Conservation (phyloP, 768 basidiomycete genomes). For the Chiua virens region DNA sequence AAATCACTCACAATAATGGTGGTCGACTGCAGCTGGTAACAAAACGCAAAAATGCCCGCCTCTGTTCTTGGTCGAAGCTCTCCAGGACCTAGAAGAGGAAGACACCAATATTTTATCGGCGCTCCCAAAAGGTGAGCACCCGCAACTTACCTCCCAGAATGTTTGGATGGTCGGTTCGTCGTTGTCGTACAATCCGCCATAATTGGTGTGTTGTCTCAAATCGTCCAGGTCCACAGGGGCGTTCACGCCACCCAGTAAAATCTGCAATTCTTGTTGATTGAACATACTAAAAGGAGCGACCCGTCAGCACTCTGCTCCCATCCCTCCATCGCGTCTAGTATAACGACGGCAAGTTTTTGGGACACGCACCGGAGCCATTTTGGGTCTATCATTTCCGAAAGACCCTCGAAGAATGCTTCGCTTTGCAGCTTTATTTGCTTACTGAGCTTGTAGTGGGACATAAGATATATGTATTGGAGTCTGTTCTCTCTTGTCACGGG, state of each 20-base stretch:
- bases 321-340: not conserved
- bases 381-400: slow-evolving; percentile 88
- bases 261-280: slow-evolving; percentile 93
- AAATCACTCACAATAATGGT: slow-evolving; percentile 66
- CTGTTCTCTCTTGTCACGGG: slow-evolving; percentile 88
- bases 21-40: slow-evolving; percentile 92
- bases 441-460: slow-evolving; percentile 86
- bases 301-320: slow-evolving; percentile 6
- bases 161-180: slow-evolving; percentile 66
- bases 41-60: slow-evolving; percentile 77
- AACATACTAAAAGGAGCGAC: slow-evolving; percentile 68
- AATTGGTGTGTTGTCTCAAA: slow-evolving; percentile 70
- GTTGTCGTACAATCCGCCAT: slow-evolving; percentile 78
- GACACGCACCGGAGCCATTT: slow-evolving; percentile 73
- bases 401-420: slow-evolving; percentile 86
- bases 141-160: slow-evolving; percentile 78
- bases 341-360: not conserved
- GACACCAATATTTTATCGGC: not conserved
- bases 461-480: slow-evolving; percentile 84
- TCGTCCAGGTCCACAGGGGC: slow-evolving; percentile 84
- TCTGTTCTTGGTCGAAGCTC: slow-evolving; percentile 77
- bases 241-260: slow-evolving; percentile 87
- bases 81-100: slow-evolving; percentile 61
- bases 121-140: not conserved
- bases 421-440: slow-evolving; percentile 86